Evolutionary conservation across 257 asterid species (phyloP), one percentile per base, ranked within the genome.

Genomic region (Galeopsis tetrahit): DNA sequence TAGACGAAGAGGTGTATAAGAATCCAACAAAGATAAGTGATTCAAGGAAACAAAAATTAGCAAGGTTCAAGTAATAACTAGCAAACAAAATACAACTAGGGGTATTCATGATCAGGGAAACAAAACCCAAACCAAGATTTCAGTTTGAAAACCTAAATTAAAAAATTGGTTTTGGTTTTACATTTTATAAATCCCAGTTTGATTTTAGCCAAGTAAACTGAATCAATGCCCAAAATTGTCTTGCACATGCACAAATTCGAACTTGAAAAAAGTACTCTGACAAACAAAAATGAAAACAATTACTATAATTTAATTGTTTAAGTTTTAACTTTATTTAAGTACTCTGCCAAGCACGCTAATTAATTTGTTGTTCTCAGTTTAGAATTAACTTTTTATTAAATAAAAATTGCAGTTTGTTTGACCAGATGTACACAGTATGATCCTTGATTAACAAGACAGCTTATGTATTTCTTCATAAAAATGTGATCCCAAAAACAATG

Each of bases 381-480:
- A 4, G 38, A 58, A 10, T 31, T 36, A 56, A 28, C 4, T 56
- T 58, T 31, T 58, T 58, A 57, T 4, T 58, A 31, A 58, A 32
- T 34, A 40, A 58, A 58, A 60, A 6, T 6, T n/a, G 35, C 46
- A 13, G 42, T 46, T 48, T 35, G 52, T 48, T 52, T 46, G 62
- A 35, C 35, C 13, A 11, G 6, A 34, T 31, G 59, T 14, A 55
- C 28, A 49, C 56, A 21, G 28, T 49, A 49, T 14, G 14, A n/a
- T 49, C 34, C 60, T 48, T n/a, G 10, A 66, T 66, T 66, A 46
- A 48, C 15, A 33, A 66, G 32, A 66, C 13, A 66, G 52, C 61
- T 74, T 51, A 34, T 42, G 53, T 31, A 51, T 66, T 66, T 66
- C 46, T 49, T 34, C 67, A 65, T 56, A 48, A 40, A 42, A 56